These are phyloP conservation scores for Geotrichum cucujoidarum DNA, from an alignment of 1,139 yeast genomes.

Conservation along the genomic window DNA sequence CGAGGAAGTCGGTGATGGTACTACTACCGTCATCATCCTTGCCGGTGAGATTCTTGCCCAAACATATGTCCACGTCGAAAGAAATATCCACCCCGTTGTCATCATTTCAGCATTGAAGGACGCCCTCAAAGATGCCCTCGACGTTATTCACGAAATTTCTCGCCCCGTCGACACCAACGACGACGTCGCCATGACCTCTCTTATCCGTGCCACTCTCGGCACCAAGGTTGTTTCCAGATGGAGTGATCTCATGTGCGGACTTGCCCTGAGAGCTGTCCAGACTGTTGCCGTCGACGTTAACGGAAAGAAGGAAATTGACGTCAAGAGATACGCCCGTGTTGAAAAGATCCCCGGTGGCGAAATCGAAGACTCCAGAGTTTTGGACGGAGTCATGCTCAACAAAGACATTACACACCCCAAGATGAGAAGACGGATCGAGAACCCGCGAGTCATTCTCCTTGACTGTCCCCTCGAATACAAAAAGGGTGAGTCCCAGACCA, in stretches of 20 bases:
- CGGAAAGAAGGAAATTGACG: slow-evolving; percentile 76
- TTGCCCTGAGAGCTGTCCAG: slow-evolving; percentile 83
- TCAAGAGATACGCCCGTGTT: slow-evolving; percentile 85
- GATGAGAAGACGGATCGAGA: slow-evolving; percentile 83
- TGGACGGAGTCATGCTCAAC: slow-evolving; percentile 89
- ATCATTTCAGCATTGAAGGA: slow-evolving; percentile 91
- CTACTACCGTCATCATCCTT: slow-evolving; percentile 83
- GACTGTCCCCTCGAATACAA: slow-evolving; percentile 98
- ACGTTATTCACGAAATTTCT: slow-evolving; percentile 78
- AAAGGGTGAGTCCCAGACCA: slow-evolving; percentile 98
- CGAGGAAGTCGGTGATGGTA: slow-evolving; percentile 98
- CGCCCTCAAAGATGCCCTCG: slow-evolving; percentile 87
- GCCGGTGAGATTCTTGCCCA: slow-evolving; percentile 98
- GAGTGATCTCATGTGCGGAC: slow-evolving; percentile 86
- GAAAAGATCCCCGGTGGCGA: slow-evolving; percentile 98
- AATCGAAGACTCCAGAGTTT: slow-evolving; percentile 77
- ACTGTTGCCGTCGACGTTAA: slow-evolving; percentile 68
- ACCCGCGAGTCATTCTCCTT: slow-evolving; percentile 80
- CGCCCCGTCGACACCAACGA: slow-evolving; percentile 77
- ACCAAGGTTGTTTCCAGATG: slow-evolving; percentile 91
- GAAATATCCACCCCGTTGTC: slow-evolving; percentile 93
- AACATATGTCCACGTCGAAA: slow-evolving; percentile 86
- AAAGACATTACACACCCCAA: slow-evolving; percentile 98
- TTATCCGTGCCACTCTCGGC: slow-evolving; percentile 89
- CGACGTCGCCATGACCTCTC: slow-evolving; percentile 79